Base-by-base conservation (phyloP, 805 yeast species). In the Candida incommunis region DNA sequence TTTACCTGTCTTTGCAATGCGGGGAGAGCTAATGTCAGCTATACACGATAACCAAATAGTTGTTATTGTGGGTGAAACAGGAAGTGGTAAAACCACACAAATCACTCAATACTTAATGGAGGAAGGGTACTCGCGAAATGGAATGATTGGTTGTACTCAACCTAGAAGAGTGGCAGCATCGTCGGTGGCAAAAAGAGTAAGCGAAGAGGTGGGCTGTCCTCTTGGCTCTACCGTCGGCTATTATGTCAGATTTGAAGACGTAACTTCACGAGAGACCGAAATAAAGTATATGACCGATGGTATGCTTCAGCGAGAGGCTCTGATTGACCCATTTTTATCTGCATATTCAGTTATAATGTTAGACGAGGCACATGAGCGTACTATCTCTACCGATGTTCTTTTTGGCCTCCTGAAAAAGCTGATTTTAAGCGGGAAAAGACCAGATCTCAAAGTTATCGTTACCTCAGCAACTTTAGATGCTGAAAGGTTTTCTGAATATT, bases 401-500 rank as follows among this genome's bases (percentile, higher is more conserved):
- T 67, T 90, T 43, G 94, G 95, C 0, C 65, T 92, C 29, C 62
- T 90, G 25, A 90, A 90, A 51, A 83, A 81, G 48, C 73, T 86
- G 0, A 58, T 74, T 2, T 7, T 31, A n/a, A 31, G 37, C 18
- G 66, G 65, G 21, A 62, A 75, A 37, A 66, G 96, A 45, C 74
- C 80, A 0, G 94, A 83, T 49, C 65, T 92, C 45, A 77, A 78
- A 52, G 55, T 92, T 3, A 67, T 92, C 18, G 80, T 92, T 23
- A 87, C 96, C 0, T 87, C 96, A 2, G 98, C 98, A 1, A 92
- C 98, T 0, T 79, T 92, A 62, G 90, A 92, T 62, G 94, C 98
- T 0, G 73, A 76, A 44, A 82, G 82, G 54, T 92, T 92, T 58
- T 80, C 96, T 20, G 69, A 71, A 3, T 92, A 81, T 61, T 92